phyloP scores from a whole-genome alignment of 2,329 filamentous ascomycete species.

The Teratosphaeria zuluensis region DNA sequence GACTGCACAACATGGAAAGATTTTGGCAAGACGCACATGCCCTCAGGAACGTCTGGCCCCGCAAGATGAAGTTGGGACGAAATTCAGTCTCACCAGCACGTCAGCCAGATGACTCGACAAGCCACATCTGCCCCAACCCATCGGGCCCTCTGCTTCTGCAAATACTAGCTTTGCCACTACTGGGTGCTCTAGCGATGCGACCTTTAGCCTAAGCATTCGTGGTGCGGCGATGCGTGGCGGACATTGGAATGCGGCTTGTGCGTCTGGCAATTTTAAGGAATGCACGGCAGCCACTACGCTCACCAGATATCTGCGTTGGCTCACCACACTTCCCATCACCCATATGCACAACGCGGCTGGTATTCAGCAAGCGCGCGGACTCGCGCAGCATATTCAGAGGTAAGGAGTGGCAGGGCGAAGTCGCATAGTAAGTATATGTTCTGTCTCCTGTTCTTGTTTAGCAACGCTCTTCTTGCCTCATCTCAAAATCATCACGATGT shows the following conservation, averaged over 20 bases:
- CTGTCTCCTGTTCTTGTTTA: background rate
- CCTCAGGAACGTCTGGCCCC: too few relatives aligned
- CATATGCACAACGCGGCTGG: background rate
- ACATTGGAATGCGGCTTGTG: background rate
- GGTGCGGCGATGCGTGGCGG: background rate
- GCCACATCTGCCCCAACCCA: background rate
- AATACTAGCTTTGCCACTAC: too few relatives aligned
- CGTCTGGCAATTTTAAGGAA: background rate
- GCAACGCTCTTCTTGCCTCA: background rate
- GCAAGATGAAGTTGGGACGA: too few relatives aligned
- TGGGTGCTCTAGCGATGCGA: too few relatives aligned
- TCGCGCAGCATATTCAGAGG: background rate
- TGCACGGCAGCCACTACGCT: background rate
- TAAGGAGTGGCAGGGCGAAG: conserved; percentile 2
- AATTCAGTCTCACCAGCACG: too few relatives aligned
- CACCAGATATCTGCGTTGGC: background rate
- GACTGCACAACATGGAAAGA: background rate
- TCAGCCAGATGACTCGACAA: too few relatives aligned
- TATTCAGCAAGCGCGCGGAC: background rate
- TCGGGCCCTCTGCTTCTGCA: background rate
- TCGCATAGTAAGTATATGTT: background rate
- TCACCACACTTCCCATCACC: background rate
- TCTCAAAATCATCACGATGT: background rate
- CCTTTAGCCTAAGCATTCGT: too few relatives aligned
- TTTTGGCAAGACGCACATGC: background rate